These are phyloP conservation scores for Gryganskiella cystojenkinii DNA, from an alignment of 192 early-diverging fungal genomes.

Conservation along the genomic window DNA sequence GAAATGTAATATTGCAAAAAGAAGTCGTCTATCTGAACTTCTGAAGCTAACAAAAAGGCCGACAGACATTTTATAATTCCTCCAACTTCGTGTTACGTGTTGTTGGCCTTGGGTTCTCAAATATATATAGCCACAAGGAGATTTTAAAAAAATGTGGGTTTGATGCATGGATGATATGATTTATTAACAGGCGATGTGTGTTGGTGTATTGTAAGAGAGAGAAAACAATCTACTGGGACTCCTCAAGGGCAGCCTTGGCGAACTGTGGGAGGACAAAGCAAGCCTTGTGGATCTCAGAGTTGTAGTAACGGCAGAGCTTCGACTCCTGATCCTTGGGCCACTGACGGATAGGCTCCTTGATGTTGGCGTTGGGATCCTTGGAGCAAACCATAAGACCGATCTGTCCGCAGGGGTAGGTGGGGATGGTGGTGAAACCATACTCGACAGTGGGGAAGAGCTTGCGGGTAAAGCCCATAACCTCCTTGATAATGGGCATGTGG, in stretches of 20 bases:
- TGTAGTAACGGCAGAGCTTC: conserved; percentile 92
- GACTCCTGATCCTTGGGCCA: conserved; percentile 84
- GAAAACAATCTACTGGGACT: conserved; percentile 46
- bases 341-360: conserved; percentile 82
- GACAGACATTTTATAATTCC: too few species aligned
- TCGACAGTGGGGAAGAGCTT: conserved; percentile 90
- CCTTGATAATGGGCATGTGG: conserved; percentile 91
- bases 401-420: conserved; percentile 98
- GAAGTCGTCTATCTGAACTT: too few species aligned
- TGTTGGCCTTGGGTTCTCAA: too few species aligned
- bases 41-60: too few species aligned
- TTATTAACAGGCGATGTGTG: too few species aligned
- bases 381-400: conserved; percentile 96
- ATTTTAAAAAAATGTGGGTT: too few species aligned
- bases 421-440: conserved; percentile 95
- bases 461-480: conserved; percentile 83
- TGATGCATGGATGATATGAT: too few species aligned
- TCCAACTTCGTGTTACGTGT: too few species aligned
- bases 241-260: conserved; percentile 71
- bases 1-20: too few species aligned
- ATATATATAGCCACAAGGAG: too few species aligned
- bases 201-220: too few species aligned
- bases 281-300: conserved; percentile 90
- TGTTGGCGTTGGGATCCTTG: conserved; percentile 79
- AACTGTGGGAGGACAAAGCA: conserved; percentile 96